These are phyloP conservation scores for Scheffersomyces ergatensis DNA, from an alignment of 805 yeast genomes.

Conservation along the genomic window DNA sequence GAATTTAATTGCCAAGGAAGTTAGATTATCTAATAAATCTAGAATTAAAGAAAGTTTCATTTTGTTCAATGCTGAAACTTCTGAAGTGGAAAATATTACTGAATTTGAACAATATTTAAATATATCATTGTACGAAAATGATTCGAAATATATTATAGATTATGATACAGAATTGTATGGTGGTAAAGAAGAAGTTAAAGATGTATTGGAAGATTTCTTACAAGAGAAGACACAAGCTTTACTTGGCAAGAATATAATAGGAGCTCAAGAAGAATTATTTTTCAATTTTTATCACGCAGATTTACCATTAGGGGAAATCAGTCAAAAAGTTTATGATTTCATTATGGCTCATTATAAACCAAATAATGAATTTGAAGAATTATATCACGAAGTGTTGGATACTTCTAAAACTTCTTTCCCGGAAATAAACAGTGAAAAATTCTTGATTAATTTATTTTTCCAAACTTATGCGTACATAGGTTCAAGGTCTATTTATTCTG, in stretches of 20 bases:
- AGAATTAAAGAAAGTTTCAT: conserved; percentile 68
- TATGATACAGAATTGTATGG: conserved; percentile 39
- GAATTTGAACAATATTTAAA: conserved; percentile 40
- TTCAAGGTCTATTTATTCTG: conserved; percentile 71
- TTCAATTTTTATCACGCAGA: conserved; percentile 33
- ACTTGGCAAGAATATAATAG: conserved; percentile 11
- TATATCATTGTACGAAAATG: conserved; percentile 30
- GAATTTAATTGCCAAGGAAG: conserved; percentile 79
- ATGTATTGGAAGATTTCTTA: conserved; percentile 21
- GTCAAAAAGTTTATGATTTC: conserved; percentile 40
- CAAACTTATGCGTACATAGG: conserved; percentile 81
- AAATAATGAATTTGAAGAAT: conserved; percentile 31
- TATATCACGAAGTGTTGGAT: conserved; percentile 28
- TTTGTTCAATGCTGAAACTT: conserved; percentile 27
- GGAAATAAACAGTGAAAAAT: conserved; percentile 20
- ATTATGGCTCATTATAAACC: conserved; percentile 39
- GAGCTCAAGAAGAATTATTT: conserved; percentile 38
- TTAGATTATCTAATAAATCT: conserved; percentile 73
- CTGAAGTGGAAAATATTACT: conserved; percentile 29
- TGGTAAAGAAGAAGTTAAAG: conserved; percentile 21
- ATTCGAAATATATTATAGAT: conserved; percentile 24
- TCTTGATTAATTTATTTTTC: conserved; percentile 59
- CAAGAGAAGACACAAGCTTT: conserved; percentile 20
- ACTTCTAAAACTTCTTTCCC: conserved; percentile 15
- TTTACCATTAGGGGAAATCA: conserved; percentile 34